Conservation (phyloP, 192 early-diverging fungal species). For the Backusella tarrabulga region DNA sequence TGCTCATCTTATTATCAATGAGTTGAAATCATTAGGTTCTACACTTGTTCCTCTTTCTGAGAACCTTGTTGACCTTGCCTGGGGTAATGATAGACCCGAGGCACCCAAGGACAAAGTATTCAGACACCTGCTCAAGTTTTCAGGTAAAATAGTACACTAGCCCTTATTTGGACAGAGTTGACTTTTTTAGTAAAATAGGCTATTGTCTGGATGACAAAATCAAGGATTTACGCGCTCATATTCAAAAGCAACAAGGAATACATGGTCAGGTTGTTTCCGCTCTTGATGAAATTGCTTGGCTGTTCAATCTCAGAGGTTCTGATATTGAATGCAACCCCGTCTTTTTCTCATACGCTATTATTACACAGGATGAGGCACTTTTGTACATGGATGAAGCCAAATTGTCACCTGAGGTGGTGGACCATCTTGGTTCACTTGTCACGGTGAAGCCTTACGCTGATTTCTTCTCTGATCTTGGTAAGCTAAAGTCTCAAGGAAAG, state of each 20-base stretch:
- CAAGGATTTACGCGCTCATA: slow-evolving; percentile 58
- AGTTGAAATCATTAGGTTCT: slow-evolving; percentile 47
- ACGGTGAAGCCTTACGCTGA: slow-evolving; percentile 68
- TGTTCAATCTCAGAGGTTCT: slow-evolving; percentile 95
- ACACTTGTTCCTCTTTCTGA: slow-evolving; percentile 65
- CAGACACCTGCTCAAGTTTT: slow-evolving; percentile 68
- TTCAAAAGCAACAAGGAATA: slow-evolving; percentile 51
- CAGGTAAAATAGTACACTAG: slow-evolving; percentile 46
- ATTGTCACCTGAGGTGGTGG: slow-evolving; percentile 56
- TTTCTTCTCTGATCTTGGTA: slow-evolving; percentile 73
- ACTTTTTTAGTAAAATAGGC: slow-evolving; percentile 11
- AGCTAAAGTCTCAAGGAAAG: slow-evolving; percentile 7
- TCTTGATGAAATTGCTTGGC: slow-evolving; percentile 96
- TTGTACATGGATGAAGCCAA: slow-evolving; percentile 82
- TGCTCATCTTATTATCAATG: slow-evolving; percentile 19
- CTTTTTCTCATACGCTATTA: slow-evolving; percentile 88
- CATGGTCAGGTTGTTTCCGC: slow-evolving; percentile 83
- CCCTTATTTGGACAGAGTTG: background rate
- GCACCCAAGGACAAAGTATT: slow-evolving; percentile 64
- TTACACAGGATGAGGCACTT: slow-evolving; percentile 65
- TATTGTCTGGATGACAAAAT: slow-evolving; percentile 62
- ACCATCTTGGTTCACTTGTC: slow-evolving; percentile 62
- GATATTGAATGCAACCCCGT: slow-evolving; percentile 97
- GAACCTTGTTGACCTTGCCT: slow-evolving; percentile 88
- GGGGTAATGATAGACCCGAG: slow-evolving; percentile 72